These are phyloP conservation scores for Hypoxylon cercidicola DNA, from an alignment of 495 filamentous ascomycete genomes.

Conservation along the genomic window DNA sequence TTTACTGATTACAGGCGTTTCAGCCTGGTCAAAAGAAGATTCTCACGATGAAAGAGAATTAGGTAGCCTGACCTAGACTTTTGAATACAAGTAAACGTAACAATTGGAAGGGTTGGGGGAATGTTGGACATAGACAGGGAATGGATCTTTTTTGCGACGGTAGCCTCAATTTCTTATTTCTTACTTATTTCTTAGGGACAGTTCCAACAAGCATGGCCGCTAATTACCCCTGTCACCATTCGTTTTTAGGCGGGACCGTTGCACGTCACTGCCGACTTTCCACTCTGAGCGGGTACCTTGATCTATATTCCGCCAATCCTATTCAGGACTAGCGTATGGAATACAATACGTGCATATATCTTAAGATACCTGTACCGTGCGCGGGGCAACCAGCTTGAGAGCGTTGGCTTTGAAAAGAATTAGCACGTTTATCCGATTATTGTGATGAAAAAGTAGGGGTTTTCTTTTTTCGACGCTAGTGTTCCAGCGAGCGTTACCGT, in stretches of 20 bases:
- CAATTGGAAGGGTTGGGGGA: conserved; percentile 11
- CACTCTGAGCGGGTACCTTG: conserved; percentile 33
- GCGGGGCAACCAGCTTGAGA: too few relatives aligned
- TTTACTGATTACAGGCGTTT: conserved; percentile 1
- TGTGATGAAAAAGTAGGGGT: too few relatives aligned
- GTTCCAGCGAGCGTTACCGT: too few relatives aligned
- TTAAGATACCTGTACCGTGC: too few relatives aligned
- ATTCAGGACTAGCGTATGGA: neutral
- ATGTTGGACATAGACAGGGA: conserved; percentile 6
- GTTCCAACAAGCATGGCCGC: conserved; percentile 18
- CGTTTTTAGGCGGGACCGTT: conserved; percentile 38
- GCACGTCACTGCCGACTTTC: conserved; percentile 44
- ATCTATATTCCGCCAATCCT: conserved; percentile 14
- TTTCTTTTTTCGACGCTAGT: too few relatives aligned
- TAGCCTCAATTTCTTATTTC: conserved; percentile 38
- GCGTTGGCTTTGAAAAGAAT: too few relatives aligned
- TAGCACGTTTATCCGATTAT: too few relatives aligned
- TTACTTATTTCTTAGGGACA: too few relatives aligned
- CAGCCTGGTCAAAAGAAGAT: conserved; percentile 4
- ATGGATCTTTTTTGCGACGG: conserved; percentile 38
- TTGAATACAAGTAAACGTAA: neutral
- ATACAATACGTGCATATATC: too few relatives aligned
- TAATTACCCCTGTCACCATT: conserved; percentile 28
- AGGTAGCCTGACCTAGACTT: conserved; percentile 12
- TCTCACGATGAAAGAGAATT: conserved; percentile 7